Evolutionary conservation across 2,329 filamentous ascomycete species (phyloP), one percentile per base, ranked within the genome.

Genomic region (Fusarium compactum): DNA sequence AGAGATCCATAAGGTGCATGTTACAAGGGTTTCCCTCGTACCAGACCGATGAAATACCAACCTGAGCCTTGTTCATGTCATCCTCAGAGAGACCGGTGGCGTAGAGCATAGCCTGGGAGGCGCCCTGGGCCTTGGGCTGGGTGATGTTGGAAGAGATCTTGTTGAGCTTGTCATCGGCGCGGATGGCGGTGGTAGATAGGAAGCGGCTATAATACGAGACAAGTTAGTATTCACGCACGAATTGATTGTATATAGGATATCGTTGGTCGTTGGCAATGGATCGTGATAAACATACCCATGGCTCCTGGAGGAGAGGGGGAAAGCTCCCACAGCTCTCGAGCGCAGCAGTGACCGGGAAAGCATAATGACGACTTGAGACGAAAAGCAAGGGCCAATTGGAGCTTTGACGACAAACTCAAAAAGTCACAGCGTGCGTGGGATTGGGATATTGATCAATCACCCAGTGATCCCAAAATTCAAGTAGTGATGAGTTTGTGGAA

Each of bases 1-100:
- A 97, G 66, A 99, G 89, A 77, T 97, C 93, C 82, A 99, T 87
- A 68, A 99, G 85, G 82, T 99, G 96, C 95, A 98, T 99, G 84
- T 99, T 99, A 86, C 96, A 99, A 27, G 96, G 96, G 84, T 99
- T 99, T 62, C 96, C 96, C 75, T 94, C 92, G 83, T 95, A 98
- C 96, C 96, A 99, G 66, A 98, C 95, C 8, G 95, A 98, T 44
- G 95, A 97, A 79, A 99, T 98, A 73, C 96, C 96, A 74, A 99
- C 91, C 85, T 99, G 97, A 27, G 96, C 92, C 85, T 98, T 99
- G 85, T 92, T 91, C 91, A 98, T 93, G 81, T 97, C 95, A 60
- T 87, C 87, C 78, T 97, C 93, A 44, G 84, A 89, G 76, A 99
- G 85, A 57, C 97, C 97, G 2, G 95, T 98, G 73, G 93, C 96